Evolutionary conservation across 2,329 filamentous ascomycete genomes (phyloP), one percentile per base, ranked within the genome.

Genomic region (Ceratocystis albifundus): DNA sequence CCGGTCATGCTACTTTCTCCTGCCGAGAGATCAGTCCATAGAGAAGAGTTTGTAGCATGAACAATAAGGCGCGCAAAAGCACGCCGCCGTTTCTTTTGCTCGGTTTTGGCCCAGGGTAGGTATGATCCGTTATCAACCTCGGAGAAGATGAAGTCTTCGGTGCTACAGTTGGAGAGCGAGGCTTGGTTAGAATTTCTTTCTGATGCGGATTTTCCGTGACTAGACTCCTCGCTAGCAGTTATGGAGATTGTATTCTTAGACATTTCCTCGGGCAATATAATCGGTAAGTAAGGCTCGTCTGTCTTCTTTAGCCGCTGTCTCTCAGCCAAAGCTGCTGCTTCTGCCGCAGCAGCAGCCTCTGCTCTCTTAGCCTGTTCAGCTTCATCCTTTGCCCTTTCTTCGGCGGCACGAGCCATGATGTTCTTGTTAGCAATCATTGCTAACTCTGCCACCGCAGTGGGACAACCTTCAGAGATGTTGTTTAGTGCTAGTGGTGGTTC

Each of bases 1-100:
- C 76, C 72, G 1, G 72, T 64, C 36, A 74, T 68, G 66, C 77
- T 79, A 25, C 75, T 77, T 68, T 80, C 78, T 5, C 75, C 77
- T n/a, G 12, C 15, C 66, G 53, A 7, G 65, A 65, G 8, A 72
- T 53, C 45, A 30, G 36, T 28, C n/a, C 62, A 48, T 3, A 36
- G 20, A 6, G 55, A 59, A 22, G 55, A 36, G 5, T 44, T 32
- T 20, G 28, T 53, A 7, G 45, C 62, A 20, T 64, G 41, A 6
- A 30, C 62, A 8, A 30, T 17, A 2, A 64, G 45, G 1, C 45
- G 62, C 28, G 62, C 44, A 53, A 64, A 64, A 5, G 62, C 62
- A 1, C 28, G 62, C 12, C 62, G 62, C 7, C 62, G 62, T 32
- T 10, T 64, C 62, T 53, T 64, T 25, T 64, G 62, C 15, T 46